Conservation (phyloP, 805 yeast genomes). For the Myxozyma kluyveri region DNA sequence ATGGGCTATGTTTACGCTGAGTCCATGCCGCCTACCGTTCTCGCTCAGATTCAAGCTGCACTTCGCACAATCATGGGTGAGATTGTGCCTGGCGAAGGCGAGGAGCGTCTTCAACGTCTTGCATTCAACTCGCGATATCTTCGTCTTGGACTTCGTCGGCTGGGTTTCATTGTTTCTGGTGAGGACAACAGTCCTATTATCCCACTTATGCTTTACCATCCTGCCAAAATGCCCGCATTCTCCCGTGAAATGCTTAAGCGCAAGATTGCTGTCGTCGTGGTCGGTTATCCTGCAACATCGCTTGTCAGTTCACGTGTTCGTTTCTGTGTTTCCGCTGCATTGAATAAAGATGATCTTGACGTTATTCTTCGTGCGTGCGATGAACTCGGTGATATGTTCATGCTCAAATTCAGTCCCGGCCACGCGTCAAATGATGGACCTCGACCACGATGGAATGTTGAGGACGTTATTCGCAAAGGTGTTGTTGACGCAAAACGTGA, state of each 20-base stretch:
- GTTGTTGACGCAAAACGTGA: slow-evolving; percentile 52
- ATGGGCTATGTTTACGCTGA: slow-evolving; percentile 78
- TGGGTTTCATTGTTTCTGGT: slow-evolving; percentile 93
- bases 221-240: slow-evolving; percentile 91
- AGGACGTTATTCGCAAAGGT: slow-evolving; percentile 70
- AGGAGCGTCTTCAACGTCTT: slow-evolving; percentile 83
- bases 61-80: slow-evolving; percentile 76
- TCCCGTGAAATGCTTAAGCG: slow-evolving; percentile 75
- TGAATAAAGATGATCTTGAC: slow-evolving; percentile 93
- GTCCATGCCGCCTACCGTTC: slow-evolving; percentile 74
- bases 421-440: slow-evolving; percentile 58
- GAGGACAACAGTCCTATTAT: slow-evolving; percentile 95
- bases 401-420: slow-evolving; percentile 75
- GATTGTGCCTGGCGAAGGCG: slow-evolving; percentile 87
- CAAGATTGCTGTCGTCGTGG: slow-evolving; percentile 91
- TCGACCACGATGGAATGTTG: slow-evolving; percentile 73
- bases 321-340: slow-evolving; percentile 85
- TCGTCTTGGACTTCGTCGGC: slow-evolving; percentile 81
- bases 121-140: slow-evolving; percentile 95
- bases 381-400: slow-evolving; percentile 73
- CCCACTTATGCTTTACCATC: slow-evolving; percentile 81
- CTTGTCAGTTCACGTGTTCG: slow-evolving; percentile 85
- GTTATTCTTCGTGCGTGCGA: slow-evolving; percentile 64
- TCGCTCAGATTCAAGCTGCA: slow-evolving; percentile 81
- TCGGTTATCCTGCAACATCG: slow-evolving; percentile 98